Evolutionary conservation across 1,284 basidiomycete species (phyloP), one percentile per base, ranked within the genome.

Genomic region (Violaceomyces palustris): DNA sequence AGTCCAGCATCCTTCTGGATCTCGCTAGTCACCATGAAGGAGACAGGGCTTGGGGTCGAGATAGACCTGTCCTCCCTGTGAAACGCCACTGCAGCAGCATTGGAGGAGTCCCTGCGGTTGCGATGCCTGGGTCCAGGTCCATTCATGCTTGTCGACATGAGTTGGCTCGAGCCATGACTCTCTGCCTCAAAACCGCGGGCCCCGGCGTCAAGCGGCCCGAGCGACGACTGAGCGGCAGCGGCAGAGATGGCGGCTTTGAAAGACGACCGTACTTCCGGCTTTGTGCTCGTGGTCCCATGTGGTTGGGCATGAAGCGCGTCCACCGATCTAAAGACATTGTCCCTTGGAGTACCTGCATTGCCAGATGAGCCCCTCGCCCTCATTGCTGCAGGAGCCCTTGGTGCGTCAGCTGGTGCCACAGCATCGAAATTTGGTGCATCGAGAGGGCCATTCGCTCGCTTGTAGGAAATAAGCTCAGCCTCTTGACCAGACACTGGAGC

Each of bases 11-110:
- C 44, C 10, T 24, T 38, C 18, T 64, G 56, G 42, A 68, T 45
- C 52, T 68, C 65, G 52, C 65, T 68, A 47, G 44, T 50, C 45
- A 68, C 65, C 61, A 66, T 64, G 51, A 68, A 68, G 14, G 50
- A 64, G 22, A 65, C 64, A 11, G 65, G 65, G 34, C 63, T 65
- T 18, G 59, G 50, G 15, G 56, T 60, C 36, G 38, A 52, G 34
- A 56, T 42, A 24, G 50, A 38, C 3, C 53, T 45, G 9, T 55
- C 55, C 10, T 48, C 45, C n/a, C n/a, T n/a, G 28, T 45, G 49
- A 39, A 67, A 67, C 5, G 55, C 64, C 7, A 64, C 62, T n/a
- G n/a, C n/a, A 11, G 51, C 59, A 14, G 50, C 41, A 22, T 53
- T 53, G 15, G 54, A 54, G 33, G n/a, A n/a, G n/a, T n/a, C n/a